Evolutionary conservation across 2,329 filamentous ascomycete species (phyloP).

Genomic region (Alternaria solani): DNA sequence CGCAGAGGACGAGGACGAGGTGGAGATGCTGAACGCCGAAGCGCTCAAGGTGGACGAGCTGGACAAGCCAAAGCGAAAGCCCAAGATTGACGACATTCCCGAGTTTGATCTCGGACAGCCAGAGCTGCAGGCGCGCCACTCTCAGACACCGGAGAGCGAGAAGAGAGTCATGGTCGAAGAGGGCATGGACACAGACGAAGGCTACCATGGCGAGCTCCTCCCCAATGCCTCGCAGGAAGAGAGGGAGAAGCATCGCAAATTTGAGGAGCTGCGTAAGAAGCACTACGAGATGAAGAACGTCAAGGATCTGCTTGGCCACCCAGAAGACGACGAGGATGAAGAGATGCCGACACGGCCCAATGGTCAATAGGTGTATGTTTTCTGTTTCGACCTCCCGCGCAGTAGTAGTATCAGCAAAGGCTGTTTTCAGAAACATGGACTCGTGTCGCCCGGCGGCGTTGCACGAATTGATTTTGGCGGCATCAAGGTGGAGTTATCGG

Average conservation of each 20-base stretch:
- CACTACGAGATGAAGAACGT: constrained; percentile 99
- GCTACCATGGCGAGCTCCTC: constrained; percentile 67
- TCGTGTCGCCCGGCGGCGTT: constrained; percentile 1
- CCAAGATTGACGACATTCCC: constrained; percentile 77
- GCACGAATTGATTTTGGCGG: constrained; percentile 17
- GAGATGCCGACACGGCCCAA: constrained; percentile 17
- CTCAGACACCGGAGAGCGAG: constrained; percentile 59
- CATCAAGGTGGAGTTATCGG: constrained; percentile 22
- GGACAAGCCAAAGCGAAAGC: constrained; percentile 64
- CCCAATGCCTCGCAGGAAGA: constrained; percentile 70
- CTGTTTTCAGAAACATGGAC: background rate
- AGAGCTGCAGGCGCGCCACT: constrained; percentile 62
- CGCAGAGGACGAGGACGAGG: constrained; percentile 81
- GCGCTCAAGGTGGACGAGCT: constrained; percentile 74
- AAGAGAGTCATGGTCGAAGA: constrained; percentile 84
- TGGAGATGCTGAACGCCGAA: constrained; percentile 70
- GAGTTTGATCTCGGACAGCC: constrained; percentile 92
- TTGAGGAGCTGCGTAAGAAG: constrained; percentile 90
- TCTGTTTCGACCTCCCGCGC: background rate
- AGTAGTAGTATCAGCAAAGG: background rate
- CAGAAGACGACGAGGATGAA: constrained; percentile 17
- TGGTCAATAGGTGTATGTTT: constrained; percentile 4
- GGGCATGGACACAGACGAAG: constrained; percentile 50
- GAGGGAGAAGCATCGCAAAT: constrained; percentile 87
- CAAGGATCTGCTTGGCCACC: constrained; percentile 76